Percentiles rank a stretch among this genome's conserved stretches.
Conservation (phyloP, 352 stramenopile genomes). For the Pythium dissotocum region DNA sequence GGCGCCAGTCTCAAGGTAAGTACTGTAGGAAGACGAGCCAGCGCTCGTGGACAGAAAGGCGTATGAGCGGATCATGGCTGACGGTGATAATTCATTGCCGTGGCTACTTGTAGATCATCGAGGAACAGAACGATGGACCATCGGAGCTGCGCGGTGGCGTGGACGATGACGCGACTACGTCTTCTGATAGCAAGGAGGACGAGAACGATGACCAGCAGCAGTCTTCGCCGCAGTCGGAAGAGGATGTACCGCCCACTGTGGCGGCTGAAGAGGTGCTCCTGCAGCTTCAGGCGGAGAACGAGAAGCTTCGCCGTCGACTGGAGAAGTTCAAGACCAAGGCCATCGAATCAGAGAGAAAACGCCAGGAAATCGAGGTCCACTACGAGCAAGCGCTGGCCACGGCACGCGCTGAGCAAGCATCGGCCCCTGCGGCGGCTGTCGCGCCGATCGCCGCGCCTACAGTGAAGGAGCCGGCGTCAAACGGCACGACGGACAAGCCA, state of each 20-base stretch:
- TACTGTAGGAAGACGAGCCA: neutral
- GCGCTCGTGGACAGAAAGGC: neutral
- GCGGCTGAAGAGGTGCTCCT: slow-evolving; percentile 39
- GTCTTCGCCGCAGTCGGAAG: slow-evolving; percentile 30
- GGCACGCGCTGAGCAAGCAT: slow-evolving; percentile 9
- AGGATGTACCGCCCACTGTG: slow-evolving; percentile 26
- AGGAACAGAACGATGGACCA: slow-evolving; percentile 63
- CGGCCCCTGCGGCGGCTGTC: slow-evolving; percentile 8
- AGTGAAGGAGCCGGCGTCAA: slow-evolving; percentile 17
- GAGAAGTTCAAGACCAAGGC: slow-evolving; percentile 79
- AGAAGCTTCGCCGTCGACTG: slow-evolving; percentile 66
- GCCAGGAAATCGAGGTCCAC: slow-evolving; percentile 55
- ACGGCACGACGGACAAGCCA: slow-evolving; percentile 22
- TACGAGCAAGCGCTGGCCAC: slow-evolving; percentile 34
- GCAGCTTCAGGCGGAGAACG: slow-evolving; percentile 74
- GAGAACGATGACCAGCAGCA: slow-evolving; percentile 14
- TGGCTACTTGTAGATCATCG: slow-evolving; percentile 49
- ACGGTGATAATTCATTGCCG: neutral
- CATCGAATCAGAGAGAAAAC: slow-evolving; percentile 50
- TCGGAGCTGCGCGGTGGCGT: slow-evolving; percentile 56
- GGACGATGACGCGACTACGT: slow-evolving; percentile 50
- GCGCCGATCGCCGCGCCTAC: slow-evolving; percentile 15
- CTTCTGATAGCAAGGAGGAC: slow-evolving; percentile 42
- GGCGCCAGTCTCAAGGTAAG: slow-evolving; percentile 50
- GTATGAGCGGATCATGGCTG: neutral